These are phyloP conservation scores for Yarrowia keelungensis DNA, from an alignment of 805 yeast species.

Conservation along the genomic window DNA sequence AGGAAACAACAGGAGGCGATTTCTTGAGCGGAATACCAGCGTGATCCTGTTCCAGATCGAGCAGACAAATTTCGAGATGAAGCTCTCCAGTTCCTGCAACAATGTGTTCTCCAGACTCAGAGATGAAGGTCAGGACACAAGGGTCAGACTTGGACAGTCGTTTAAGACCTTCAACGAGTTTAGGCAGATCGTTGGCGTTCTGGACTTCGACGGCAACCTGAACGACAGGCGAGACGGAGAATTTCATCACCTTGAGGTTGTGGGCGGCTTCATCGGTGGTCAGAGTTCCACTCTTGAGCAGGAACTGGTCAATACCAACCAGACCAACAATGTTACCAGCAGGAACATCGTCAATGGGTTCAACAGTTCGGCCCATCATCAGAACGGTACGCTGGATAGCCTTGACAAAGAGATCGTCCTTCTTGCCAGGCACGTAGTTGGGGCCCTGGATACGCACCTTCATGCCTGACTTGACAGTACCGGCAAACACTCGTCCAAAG, in stretches of 20 bases:
- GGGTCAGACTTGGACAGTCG: constrained; percentile 99
- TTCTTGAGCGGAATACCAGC: constrained; percentile 99
- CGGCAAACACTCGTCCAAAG: constrained; percentile 99
- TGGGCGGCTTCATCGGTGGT: constrained; percentile 96
- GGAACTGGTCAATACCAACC: constrained; percentile 99
- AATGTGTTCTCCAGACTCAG: constrained; percentile 98
- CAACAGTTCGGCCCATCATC: constrained; percentile 99
- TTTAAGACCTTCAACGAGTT: constrained; percentile 99
- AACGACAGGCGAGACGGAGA: constrained; percentile 99
- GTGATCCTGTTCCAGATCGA: constrained; percentile 96
- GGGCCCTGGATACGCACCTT: constrained; percentile 99
- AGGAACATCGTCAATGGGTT: constrained; percentile 98
- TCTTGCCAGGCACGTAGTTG: constrained; percentile 98
- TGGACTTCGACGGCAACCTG: constrained; percentile 99
- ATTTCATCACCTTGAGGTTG: constrained; percentile 99
- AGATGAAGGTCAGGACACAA: constrained; percentile 87
- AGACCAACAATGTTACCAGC: constrained; percentile 99
- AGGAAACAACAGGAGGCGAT: constrained; percentile 97
- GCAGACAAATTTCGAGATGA: constrained; percentile 96
- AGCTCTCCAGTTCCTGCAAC: constrained; percentile 99
- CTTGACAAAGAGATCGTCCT: constrained; percentile 96
- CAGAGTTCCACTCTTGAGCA: constrained; percentile 98
- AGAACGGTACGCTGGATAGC: constrained; percentile 98
- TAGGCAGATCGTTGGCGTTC: constrained; percentile 99
- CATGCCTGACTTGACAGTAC: constrained; percentile 98